Conservation (phyloP, 805 yeast genomes). For the Tetrapisispora iriomotensis region DNA sequence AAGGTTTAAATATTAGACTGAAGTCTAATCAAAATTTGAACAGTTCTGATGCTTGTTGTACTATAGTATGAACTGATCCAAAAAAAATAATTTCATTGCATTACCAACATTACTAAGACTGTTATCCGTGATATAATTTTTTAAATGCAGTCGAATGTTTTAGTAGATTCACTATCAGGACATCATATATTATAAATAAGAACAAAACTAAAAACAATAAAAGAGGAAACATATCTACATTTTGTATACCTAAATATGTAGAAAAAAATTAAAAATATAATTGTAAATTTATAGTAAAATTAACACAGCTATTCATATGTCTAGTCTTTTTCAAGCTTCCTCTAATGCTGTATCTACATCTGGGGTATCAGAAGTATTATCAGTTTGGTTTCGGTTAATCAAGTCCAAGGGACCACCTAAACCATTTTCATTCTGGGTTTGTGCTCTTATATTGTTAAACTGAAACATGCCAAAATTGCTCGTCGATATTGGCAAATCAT, state of each 20-base stretch:
- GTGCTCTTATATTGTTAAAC: constrained; percentile 8
- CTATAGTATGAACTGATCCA: constrained; percentile 23
- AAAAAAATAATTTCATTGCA: too few species aligned
- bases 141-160: too few species aligned
- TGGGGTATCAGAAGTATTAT: constrained; percentile 22
- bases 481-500: constrained; percentile 13
- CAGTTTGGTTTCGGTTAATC: constrained; percentile 8
- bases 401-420: constrained; percentile 5
- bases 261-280: background rate
- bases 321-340: constrained; percentile 1
- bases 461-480: constrained; percentile 23
- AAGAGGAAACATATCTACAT: too few species aligned
- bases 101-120: too few species aligned
- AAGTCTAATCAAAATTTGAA: background rate
- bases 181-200: too few species aligned
- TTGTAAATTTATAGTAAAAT: background rate
- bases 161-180: too few species aligned
- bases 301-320: constrained; percentile 26
- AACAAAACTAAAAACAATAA: too few species aligned
- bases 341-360: constrained; percentile 18
- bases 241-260: background rate
- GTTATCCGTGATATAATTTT: too few species aligned
- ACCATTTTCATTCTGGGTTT: background rate
- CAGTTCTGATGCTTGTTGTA: constrained; percentile 25
- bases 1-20: constrained; percentile 7